Base-by-base conservation (phyloP, 2,329 filamentous ascomycete species). In the Myriosclerotinia curreyana region DNA sequence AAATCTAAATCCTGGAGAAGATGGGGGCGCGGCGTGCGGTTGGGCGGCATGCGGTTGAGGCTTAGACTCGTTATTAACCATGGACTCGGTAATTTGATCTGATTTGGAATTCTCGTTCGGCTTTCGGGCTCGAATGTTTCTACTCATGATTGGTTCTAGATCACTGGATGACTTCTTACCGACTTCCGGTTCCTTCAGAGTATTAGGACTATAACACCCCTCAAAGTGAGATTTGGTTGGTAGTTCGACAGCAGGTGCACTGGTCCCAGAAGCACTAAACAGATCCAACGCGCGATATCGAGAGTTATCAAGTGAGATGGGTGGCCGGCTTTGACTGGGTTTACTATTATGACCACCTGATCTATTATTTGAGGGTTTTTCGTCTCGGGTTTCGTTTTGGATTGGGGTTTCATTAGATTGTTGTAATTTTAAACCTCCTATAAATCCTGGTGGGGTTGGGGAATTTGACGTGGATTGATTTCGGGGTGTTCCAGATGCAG, bases 351-450 rank as follows among this genome's bases (percentile, higher is more conserved):
- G 34, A 7, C 52, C 31, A 17, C 6, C 34, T 22, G 51, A 12
- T 56, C 38, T 58, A 48, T 15, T 42, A 12, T 63, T 55, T 25
- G 49, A 25, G 15, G 34, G 42, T 51, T 58, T 63, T 25, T 28
- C 36, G 9, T 49, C 53, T n/a, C 51, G 50, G 20, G 17, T 65
- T 20, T 48, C 65, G 9, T 71, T 65, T 56, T 71, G 69, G 11
- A 65, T 51, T 36, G 63, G 52, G n/a, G 62, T 65, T 49, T 72
- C 69, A 53, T 70, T 66, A 8, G 67, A 69, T 36, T 71, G 66
- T 52, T 70, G 68, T 2, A 75, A 67, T 59, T 73, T 75, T 12
- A 74, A 49, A 34, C 73, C 73, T 22, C 73, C 73, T 50, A 74
- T 72, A 48, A 75, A 75, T 8, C 68, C 70, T 2, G 49, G 34